A percentile compares a stretch with the other conserved stretches of the same genome.
phyloP scores from a whole-genome alignment of 2,329 filamentous ascomycete species.

The Apiospora aurea region DNA sequence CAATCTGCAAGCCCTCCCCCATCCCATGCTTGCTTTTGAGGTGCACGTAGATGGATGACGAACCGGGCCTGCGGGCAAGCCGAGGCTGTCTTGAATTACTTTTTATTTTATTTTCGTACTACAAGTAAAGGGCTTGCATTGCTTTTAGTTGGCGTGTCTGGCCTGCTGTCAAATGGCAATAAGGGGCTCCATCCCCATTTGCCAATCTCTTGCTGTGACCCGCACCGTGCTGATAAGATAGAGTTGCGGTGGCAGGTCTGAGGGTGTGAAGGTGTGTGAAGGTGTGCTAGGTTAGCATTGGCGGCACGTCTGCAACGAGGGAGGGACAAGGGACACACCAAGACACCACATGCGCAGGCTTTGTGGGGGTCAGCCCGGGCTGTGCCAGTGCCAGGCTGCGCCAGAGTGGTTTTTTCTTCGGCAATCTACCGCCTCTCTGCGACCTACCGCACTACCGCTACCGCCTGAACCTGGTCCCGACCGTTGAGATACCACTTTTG shows the following conservation, averaged over 20 bases:
- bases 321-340: too few species aligned
- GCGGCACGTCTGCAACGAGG: too few species aligned
- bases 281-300: too few species aligned
- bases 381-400: neutral
- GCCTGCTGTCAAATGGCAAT: neutral
- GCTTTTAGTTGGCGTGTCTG: slow-evolving; percentile 8
- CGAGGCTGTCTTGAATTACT: neutral
- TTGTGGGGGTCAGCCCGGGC: neutral
- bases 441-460: neutral
- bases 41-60: neutral
- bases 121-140: neutral
- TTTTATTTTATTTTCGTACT: neutral
- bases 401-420: neutral
- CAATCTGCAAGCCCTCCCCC: neutral
- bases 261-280: too few species aligned
- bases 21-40: neutral
- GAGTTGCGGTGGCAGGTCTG: neutral
- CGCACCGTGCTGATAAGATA: slow-evolving; percentile 16
- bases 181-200: slow-evolving; percentile 17
- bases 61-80: neutral
- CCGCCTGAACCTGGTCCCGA: slow-evolving; percentile 1
- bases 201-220: slow-evolving; percentile 13
- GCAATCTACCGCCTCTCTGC: neutral
- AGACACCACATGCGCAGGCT: neutral
- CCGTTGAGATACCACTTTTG: slow-evolving; percentile 13